Conservation (phyloP, 768 basidiomycete species). For the Sporobolomyces phaffii region DNA sequence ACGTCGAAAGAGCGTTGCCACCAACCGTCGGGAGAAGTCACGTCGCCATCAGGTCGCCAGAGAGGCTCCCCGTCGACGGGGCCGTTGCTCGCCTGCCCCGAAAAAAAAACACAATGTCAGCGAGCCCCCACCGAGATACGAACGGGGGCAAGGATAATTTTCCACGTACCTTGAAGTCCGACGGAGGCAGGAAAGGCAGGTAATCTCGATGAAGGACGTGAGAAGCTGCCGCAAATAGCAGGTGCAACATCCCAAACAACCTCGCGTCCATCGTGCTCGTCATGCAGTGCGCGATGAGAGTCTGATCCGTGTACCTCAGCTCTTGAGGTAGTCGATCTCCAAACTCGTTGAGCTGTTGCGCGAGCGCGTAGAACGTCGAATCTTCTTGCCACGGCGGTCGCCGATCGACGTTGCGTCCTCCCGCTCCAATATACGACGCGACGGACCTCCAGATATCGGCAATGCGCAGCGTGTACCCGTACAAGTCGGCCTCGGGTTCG, state of each 20-base stretch:
- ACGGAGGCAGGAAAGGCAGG: conserved; percentile 35
- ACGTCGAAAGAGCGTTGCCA: conserved; percentile 35
- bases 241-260: conserved; percentile 34
- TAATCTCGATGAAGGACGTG: conserved; percentile 38
- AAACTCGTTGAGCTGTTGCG: conserved; percentile 11
- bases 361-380: conserved; percentile 32
- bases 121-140: too few species aligned
- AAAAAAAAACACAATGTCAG: neutral
- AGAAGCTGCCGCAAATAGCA: conserved; percentile 21
- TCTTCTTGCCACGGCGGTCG: conserved; percentile 29
- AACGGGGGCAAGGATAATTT: too few species aligned
- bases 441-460: conserved; percentile 35
- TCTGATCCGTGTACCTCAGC: conserved; percentile 23
- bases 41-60: neutral
- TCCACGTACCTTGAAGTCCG: conserved; percentile 31
- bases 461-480: conserved; percentile 33
- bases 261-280: conserved; percentile 27
- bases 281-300: conserved; percentile 33
- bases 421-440: conserved; percentile 31
- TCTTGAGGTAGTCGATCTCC: conserved; percentile 20
- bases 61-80: conserved; percentile 38
- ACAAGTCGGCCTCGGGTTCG: conserved; percentile 36
- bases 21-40: conserved; percentile 8
- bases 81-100: conserved; percentile 14
- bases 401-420: conserved; percentile 35